Evolutionary conservation across 208 protist genomes (phyloP).

Genomic region (Acanthamoeba castellanii): DNA sequence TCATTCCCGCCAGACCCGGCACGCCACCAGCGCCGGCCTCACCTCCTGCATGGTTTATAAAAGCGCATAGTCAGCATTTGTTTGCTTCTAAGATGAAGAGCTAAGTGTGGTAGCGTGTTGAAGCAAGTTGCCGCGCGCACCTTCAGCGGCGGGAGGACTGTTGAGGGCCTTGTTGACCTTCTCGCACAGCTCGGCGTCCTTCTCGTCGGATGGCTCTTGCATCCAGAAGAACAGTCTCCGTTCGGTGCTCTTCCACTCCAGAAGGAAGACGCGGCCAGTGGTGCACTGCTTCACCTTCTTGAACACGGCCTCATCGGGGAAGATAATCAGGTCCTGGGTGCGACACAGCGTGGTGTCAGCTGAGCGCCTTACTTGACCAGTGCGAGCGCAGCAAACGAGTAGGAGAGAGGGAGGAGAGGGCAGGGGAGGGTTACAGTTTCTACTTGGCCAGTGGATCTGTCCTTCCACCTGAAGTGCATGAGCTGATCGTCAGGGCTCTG

Average conservation of each 20-base stretch:
- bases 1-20: conserved; percentile 4
- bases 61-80: background rate
- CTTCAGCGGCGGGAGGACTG: conserved; percentile 33
- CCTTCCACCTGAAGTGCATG: conserved; percentile 84
- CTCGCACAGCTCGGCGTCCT: conserved; percentile 73
- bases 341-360: background rate
- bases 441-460: conserved; percentile 74
- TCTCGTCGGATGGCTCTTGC: conserved; percentile 81
- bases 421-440: conserved; percentile 51
- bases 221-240: conserved; percentile 87
- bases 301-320: conserved; percentile 84
- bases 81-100: background rate
- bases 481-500: conserved; percentile 64
- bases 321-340: conserved; percentile 83
- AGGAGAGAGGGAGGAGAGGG: background rate
- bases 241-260: conserved; percentile 80
- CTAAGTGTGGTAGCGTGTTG: background rate
- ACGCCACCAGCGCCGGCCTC: conserved; percentile 22
- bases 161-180: conserved; percentile 78
- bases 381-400: background rate
- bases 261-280: conserved; percentile 83
- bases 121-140: background rate
- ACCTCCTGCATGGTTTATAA: background rate
- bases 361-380: too few relatives aligned
- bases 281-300: conserved; percentile 81